A percentile compares a stretch with the other conserved stretches of the same genome.
Conservation (phyloP, 345 rosid genomes). For the Clausena lansium region DNA sequence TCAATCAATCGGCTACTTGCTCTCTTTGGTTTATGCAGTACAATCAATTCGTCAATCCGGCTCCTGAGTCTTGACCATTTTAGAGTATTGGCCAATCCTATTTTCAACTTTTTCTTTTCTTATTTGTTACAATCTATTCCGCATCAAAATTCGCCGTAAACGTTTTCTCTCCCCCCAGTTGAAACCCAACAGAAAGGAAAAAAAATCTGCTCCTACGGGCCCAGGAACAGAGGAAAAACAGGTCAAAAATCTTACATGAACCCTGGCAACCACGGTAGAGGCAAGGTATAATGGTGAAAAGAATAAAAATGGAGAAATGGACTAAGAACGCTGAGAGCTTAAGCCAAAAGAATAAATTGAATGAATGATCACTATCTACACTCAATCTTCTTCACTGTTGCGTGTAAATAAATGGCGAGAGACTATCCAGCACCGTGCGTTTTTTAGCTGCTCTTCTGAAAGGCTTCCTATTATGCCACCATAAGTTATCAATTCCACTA, state of each 20-base stretch:
- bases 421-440: slow-evolving; percentile 45
- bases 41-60: no score
- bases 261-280: no score
- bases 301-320: neutral
- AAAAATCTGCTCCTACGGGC: neutral
- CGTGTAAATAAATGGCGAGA: slow-evolving; percentile 45
- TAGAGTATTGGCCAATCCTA: no score
- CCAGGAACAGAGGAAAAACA: neutral
- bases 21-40: no score
- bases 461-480: slow-evolving; percentile 78
- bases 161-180: neutral
- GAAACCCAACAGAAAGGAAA: neutral
- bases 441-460: slow-evolving; percentile 54
- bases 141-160: neutral
- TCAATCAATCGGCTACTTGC: no score
- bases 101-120: neutral
- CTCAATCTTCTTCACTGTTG: slow-evolving; percentile 17
- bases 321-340: slow-evolving; percentile 12
- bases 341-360: slow-evolving; percentile 40
- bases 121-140: neutral
- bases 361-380: slow-evolving; percentile 24
- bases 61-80: no score
- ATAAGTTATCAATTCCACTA: slow-evolving; percentile 35
- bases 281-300: neutral
- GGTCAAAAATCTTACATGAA: neutral